These are phyloP conservation scores for Apophysomyces variabilis DNA, from an alignment of 371 early-diverging fungal genomes.

Conservation along the genomic window DNA sequence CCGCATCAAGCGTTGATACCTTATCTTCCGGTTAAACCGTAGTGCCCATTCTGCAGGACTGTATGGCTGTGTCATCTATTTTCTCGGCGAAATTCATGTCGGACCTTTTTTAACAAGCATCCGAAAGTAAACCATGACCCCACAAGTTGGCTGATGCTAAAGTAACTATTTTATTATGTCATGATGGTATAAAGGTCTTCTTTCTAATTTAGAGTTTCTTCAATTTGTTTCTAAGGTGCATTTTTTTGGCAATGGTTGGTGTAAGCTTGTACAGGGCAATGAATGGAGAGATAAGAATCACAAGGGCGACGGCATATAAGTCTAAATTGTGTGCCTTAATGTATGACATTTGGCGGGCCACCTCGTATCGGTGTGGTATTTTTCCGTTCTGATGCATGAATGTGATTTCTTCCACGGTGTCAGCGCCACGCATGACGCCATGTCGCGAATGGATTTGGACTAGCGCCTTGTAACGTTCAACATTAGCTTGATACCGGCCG, in stretches of 20 bases:
- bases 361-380: constrained; percentile 21
- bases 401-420: constrained; percentile 30
- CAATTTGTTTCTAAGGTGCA: not conserved
- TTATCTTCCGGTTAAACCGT: too few relatives aligned
- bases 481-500: constrained; percentile 11
- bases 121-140: too few relatives aligned
- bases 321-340: constrained; percentile 34
- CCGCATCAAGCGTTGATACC: too few relatives aligned
- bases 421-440: constrained; percentile 25
- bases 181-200: too few relatives aligned
- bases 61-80: too few relatives aligned
- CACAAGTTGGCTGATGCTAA: too few relatives aligned
- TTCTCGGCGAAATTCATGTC: too few relatives aligned
- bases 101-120: too few relatives aligned
- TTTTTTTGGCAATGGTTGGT: not conserved
- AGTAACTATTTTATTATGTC: too few relatives aligned
- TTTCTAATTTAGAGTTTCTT: not conserved
- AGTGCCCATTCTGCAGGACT: too few relatives aligned
- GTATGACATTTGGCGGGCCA: constrained; percentile 28
- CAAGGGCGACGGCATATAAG: constrained; percentile 7
- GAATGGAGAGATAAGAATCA: not conserved
- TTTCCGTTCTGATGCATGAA: constrained; percentile 19
- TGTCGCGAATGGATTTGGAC: constrained; percentile 25
- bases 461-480: constrained; percentile 19
- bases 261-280: not conserved